A percentile compares a stretch with the other conserved stretches of the same genome.
Conservation (phyloP, 192 early-diverging fungal genomes). For the Rhizophagus sp. region DNA sequence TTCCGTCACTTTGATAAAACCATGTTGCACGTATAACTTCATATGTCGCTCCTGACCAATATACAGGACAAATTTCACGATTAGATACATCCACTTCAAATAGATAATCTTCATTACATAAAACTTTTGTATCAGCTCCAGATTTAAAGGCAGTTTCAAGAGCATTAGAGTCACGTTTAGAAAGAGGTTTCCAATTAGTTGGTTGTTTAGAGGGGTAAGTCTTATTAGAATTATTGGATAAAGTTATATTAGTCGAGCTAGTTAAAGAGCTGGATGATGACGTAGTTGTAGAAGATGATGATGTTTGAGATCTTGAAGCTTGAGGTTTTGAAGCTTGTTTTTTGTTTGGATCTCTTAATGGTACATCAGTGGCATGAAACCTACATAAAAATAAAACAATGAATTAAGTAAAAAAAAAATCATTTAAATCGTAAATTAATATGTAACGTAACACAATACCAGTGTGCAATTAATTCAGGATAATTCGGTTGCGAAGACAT, state of each 20-base stretch:
- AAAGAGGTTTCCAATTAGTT: slow-evolving; percentile 45
- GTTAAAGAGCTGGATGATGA: neutral
- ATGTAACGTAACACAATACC: slow-evolving; percentile 1
- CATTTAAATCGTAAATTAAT: neutral
- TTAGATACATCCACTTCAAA: slow-evolving; percentile 78
- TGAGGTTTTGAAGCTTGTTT: neutral
- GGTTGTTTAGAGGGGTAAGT: neutral
- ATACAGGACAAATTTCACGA: slow-evolving; percentile 62
- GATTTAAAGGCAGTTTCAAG: slow-evolving; percentile 54
- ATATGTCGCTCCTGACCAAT: slow-evolving; percentile 82
- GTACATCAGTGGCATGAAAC: neutral
- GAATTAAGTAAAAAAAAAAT: neutral
- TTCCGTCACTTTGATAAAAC: slow-evolving; percentile 71
- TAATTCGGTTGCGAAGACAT: neutral
- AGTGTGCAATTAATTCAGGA: neutral
- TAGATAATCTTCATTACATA: slow-evolving; percentile 77
- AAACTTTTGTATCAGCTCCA: slow-evolving; percentile 46
- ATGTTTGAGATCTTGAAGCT: too few relatives aligned
- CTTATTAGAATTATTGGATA: neutral
- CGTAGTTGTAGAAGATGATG: neutral
- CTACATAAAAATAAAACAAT: neutral
- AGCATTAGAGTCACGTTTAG: slow-evolving; percentile 56
- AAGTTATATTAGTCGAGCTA: too few relatives aligned
- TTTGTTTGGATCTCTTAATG: neutral
- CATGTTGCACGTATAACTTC: slow-evolving; percentile 82